A percentile compares a stretch with the other conserved stretches of the same genome.
phyloP scores from a whole-genome alignment of 2,329 filamentous ascomycete genomes.

The Apiospora pterosperma region DNA sequence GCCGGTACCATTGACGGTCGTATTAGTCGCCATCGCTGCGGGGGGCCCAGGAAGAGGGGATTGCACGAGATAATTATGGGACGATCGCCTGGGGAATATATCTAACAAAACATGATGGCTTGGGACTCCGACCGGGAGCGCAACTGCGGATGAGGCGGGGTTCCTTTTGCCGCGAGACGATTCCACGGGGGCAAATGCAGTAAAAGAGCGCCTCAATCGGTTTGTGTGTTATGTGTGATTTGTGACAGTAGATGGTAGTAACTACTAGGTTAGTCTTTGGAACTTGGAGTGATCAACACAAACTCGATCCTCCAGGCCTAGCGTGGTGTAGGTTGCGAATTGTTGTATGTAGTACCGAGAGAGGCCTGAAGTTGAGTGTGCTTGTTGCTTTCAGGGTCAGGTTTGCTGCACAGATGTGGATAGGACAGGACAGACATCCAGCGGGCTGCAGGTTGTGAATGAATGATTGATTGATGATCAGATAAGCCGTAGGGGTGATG shows the following conservation, averaged over 20 bases:
- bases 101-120: constrained; percentile 2
- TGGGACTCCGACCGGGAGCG: not conserved
- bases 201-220: not conserved
- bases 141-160: not conserved
- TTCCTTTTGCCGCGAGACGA: not conserved
- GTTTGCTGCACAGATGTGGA: not conserved
- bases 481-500: not conserved
- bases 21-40: constrained; percentile 40
- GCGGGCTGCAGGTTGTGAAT: not conserved
- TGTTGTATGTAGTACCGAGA: not conserved
- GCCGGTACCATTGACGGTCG: constrained; percentile 40
- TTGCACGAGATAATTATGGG: not conserved
- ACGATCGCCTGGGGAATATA: not conserved
- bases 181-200: not conserved
- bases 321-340: not conserved
- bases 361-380: too few species aligned
- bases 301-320: not conserved
- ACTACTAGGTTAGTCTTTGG: not conserved
- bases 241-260: not conserved
- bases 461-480: not conserved
- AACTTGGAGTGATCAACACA: not conserved
- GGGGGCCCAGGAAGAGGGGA: not conserved
- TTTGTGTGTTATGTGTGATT: not conserved
- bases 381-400: not conserved
- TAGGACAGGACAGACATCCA: not conserved